phyloP scores from a whole-genome alignment of 768 basidiomycete genomes.

The Pleurotus salmoneostramineus region DNA sequence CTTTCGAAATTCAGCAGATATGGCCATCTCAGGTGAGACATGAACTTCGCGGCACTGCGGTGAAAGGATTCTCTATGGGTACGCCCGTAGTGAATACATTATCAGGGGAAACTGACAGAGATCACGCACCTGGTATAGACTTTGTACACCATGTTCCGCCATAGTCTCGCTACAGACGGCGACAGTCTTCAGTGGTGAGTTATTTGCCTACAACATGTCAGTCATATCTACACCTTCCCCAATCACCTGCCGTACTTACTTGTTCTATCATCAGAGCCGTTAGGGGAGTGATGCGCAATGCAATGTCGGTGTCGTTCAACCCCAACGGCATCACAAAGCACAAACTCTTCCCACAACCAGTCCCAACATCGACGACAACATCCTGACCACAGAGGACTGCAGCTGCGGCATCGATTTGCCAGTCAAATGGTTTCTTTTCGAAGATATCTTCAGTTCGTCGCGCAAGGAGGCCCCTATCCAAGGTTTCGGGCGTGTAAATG shows the following conservation, averaged over 20 bases:
- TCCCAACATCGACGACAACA: constrained; percentile 11
- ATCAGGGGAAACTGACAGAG: not conserved
- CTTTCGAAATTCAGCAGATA: constrained; percentile 11
- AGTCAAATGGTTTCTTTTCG: not conserved
- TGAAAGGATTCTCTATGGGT: not conserved
- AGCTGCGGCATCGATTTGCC: not conserved
- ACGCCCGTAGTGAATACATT: not conserved
- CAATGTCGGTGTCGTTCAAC: not conserved
- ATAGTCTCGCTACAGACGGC: not conserved
- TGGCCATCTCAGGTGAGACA: constrained; percentile 16
- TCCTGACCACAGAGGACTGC: not conserved
- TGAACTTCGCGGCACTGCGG: constrained; percentile 1
- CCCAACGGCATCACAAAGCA: not conserved
- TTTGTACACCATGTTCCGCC: not conserved
- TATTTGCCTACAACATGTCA: not conserved
- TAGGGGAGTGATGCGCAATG: not conserved
- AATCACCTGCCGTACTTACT: not conserved
- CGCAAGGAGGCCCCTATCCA: not conserved
- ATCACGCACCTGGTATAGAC: not conserved
- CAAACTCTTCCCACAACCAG: not conserved
- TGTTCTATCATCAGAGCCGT: not conserved
- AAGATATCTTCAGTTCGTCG: not conserved
- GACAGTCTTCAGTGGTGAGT: not conserved
- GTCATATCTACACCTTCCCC: not conserved
- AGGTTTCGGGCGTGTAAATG: not conserved